Percentiles rank a stretch among this genome's conserved stretches.
Conservation (phyloP, 352 stramenopile species). For the Phytophthora podocarpi region DNA sequence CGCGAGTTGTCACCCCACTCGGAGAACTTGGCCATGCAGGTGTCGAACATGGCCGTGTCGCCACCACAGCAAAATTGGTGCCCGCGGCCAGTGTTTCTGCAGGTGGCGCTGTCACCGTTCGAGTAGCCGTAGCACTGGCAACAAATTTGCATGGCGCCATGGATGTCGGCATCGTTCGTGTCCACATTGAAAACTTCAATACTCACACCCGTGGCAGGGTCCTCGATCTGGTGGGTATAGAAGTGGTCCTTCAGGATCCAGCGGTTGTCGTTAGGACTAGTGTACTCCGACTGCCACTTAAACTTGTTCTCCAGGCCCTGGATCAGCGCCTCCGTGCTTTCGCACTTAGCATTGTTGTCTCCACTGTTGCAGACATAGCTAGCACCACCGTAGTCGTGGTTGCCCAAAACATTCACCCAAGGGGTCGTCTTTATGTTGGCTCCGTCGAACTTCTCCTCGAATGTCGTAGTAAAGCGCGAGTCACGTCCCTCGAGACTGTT, state of each 20-base stretch:
- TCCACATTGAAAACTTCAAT: slow-evolving; percentile 26
- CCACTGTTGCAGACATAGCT: slow-evolving; percentile 20
- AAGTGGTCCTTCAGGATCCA: slow-evolving; percentile 15
- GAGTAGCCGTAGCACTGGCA: slow-evolving; percentile 30
- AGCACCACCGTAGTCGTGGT: slow-evolving; percentile 21
- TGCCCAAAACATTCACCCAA: slow-evolving; percentile 23
- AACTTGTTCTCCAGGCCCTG: slow-evolving; percentile 23
- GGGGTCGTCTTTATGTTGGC: slow-evolving; percentile 7
- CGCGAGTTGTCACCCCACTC: slow-evolving; percentile 20
- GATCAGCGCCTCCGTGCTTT: slow-evolving; percentile 4
- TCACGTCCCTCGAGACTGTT: slow-evolving; percentile 12
- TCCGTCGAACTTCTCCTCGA: slow-evolving; percentile 21
- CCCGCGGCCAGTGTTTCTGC: slow-evolving; percentile 5
- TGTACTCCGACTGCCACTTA: slow-evolving; percentile 10
- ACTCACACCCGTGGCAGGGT: slow-evolving; percentile 2
- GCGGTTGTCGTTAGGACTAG: slow-evolving; percentile 14
- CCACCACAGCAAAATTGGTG: slow-evolving; percentile 18
- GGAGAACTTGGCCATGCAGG: slow-evolving; percentile 13
- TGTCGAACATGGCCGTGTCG: slow-evolving; percentile 18
- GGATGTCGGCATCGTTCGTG: slow-evolving; percentile 17
- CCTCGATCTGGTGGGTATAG: slow-evolving; percentile 8
- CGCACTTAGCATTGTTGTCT: slow-evolving; percentile 16
- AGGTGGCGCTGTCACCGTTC: slow-evolving; percentile 5
- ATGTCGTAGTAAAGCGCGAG: slow-evolving; percentile 16
- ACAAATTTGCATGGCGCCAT: slow-evolving; percentile 11